Evolutionary conservation across 163 green algal species (phyloP), one percentile per base, ranked within the genome.

Genomic region (Coccomyxa subellipsoidea): DNA sequence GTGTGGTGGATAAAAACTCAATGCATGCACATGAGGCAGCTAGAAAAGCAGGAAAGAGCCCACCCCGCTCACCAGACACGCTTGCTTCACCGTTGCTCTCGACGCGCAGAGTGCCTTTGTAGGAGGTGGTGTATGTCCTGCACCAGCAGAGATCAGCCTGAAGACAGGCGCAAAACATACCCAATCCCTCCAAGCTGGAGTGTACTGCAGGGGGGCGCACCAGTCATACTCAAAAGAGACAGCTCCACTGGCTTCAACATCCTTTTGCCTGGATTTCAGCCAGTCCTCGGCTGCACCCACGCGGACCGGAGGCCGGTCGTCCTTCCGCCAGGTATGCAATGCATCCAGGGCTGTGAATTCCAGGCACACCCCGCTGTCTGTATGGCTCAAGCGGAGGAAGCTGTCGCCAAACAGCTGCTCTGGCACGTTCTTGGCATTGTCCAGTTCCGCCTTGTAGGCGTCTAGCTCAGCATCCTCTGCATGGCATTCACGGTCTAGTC

Each of bases 71-170:
- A 47, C 5, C 47, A 18, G 8, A 80, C 70, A 36, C 29, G 32
- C 66, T 35, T 73, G 66, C 38, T 29, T 71, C 76, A 77, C 36
- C 53, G 29, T 40, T 35, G 53, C 38, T 76, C 35, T 37, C 39
- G 25, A 8, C 21, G 31, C 69, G 69, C 2, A 91, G 8, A 35
- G 66, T 93, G 66, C 95, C 96, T 35, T 2, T 35, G 76, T 98
- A 99, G 15, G 90, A 86, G 7, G 94, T 98, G 7, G 95, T 98
- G 89, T 93, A 99, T 12, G 96, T 99, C 93, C 93, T 91, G 84
- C 77, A 83, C 32, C 2, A 37, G 0, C 31, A 37, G 6, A 12
- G 25, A 76, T 15, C 69, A 37, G n/a, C 18, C 69, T 36, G 25
- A 15, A 76, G 27, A n/a, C n/a, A n/a, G n/a, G n/a, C n/a, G n/a